Conservation (phyloP, 306 rosid species). For the Trifolium subterraneum region DNA sequence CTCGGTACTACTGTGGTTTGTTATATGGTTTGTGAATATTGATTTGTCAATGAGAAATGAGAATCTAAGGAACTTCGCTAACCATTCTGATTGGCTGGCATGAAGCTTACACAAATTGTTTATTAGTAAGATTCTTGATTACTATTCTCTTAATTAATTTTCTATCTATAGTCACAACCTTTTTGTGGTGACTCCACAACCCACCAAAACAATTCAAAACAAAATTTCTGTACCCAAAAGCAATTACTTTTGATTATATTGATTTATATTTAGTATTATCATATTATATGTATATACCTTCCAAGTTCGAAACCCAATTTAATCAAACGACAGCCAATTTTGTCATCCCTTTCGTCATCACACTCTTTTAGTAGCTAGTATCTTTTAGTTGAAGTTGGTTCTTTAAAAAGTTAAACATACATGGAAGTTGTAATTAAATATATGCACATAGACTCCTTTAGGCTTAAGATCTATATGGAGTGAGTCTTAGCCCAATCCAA, state of each 20-base stretch:
- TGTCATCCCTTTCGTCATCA: slow-evolving; percentile 34
- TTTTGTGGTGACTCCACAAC: slow-evolving; percentile 37
- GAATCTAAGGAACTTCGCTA: slow-evolving; percentile 12
- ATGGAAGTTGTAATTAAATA: neutral
- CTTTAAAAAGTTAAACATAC: neutral
- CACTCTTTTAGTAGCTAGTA: slow-evolving; percentile 36
- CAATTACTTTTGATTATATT: slow-evolving; percentile 19
- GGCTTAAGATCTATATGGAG: too few species aligned
- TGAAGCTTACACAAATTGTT: slow-evolving; percentile 4
- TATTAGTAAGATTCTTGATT: slow-evolving; percentile 6
- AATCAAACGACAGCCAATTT: slow-evolving; percentile 31
- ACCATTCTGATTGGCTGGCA: slow-evolving; percentile 45
- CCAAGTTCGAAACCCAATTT: slow-evolving; percentile 24
- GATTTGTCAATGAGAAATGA: neutral
- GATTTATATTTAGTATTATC: neutral
- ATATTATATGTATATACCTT: neutral
- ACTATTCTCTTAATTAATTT: neutral
- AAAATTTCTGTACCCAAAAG: slow-evolving; percentile 46
- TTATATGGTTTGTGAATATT: too few species aligned
- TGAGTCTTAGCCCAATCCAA: too few species aligned
- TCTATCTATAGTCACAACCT: neutral
- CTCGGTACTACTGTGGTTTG: too few species aligned
- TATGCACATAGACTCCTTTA: too few species aligned
- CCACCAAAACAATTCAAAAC: slow-evolving; percentile 19
- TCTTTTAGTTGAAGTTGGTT: slow-evolving; percentile 28